Evolutionary conservation across 768 basidiomycete genomes (phyloP).

Genomic region (Erythrobasidium yunnanense): DNA sequence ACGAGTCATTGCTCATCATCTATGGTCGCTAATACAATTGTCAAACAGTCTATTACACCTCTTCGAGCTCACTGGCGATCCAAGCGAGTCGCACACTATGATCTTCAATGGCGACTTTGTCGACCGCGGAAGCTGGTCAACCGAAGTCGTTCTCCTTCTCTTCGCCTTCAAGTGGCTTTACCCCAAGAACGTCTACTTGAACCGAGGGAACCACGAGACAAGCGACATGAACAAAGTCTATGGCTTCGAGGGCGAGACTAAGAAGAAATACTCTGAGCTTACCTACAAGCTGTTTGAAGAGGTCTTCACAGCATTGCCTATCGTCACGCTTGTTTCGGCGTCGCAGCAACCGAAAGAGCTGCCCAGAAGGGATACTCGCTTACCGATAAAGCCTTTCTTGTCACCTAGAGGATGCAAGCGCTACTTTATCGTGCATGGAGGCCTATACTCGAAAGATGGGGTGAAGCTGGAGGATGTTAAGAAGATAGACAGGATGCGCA

Average conservation of each 20-base stretch:
- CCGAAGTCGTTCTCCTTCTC: conserved; percentile 81
- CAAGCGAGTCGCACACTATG: conserved; percentile 70
- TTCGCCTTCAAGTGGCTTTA: conserved; percentile 97
- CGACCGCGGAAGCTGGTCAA: conserved; percentile 90
- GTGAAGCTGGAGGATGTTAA: conserved; percentile 90
- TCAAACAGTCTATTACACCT: conserved; percentile 86
- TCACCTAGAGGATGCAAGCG: conserved; percentile 72
- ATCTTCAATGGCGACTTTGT: conserved; percentile 94
- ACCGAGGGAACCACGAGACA: conserved; percentile 92
- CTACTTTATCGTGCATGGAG: conserved; percentile 92
- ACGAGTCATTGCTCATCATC: too few relatives aligned
- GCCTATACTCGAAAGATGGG: conserved; percentile 85
- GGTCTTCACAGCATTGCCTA: conserved; percentile 79
- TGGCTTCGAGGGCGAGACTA: conserved; percentile 90
- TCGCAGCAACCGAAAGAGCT: conserved; percentile 47
- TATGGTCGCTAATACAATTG: conserved; percentile 46
- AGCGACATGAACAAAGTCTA: conserved; percentile 81
- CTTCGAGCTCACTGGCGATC: conserved; percentile 70
- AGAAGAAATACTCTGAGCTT: conserved; percentile 62
- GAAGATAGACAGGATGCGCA: conserved; percentile 71
- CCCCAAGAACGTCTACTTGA: conserved; percentile 78
- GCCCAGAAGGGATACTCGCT: conserved; percentile 2
- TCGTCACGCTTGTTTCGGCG: conserved; percentile 72
- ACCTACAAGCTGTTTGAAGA: conserved; percentile 69
- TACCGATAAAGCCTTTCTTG: conserved; percentile 53